These are phyloP conservation scores for Cynara cardunculus DNA, from an alignment of 129 eudicot genomes.

Conservation along the genomic window DNA sequence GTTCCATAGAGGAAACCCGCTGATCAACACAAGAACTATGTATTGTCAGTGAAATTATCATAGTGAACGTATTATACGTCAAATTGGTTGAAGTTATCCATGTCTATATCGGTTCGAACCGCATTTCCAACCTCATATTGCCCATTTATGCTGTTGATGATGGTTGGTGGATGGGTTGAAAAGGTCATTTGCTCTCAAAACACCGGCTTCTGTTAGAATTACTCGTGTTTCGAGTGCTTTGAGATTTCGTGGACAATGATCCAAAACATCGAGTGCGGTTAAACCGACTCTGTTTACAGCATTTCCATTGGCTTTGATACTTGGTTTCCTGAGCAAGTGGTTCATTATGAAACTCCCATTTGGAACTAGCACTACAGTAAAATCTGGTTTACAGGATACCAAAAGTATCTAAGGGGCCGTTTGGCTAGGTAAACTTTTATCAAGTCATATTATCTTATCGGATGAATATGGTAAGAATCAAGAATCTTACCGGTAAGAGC, in stretches of 20 bases:
- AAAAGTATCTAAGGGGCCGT: too few relatives aligned
- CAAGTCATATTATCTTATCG: too few relatives aligned
- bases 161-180: too few relatives aligned
- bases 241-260: slow-evolving; percentile 21
- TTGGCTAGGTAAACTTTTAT: too few relatives aligned
- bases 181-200: slow-evolving; percentile 15
- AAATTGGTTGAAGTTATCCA: slow-evolving; percentile 15
- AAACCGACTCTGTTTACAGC: slow-evolving; percentile 18
- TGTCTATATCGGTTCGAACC: slow-evolving; percentile 24
- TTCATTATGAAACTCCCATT: too few relatives aligned
- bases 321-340: slow-evolving; percentile 7
- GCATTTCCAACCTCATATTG: slow-evolving; percentile 25
- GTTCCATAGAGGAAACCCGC: slow-evolving; percentile 25
- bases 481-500: too few relatives aligned
- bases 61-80: slow-evolving; percentile 13
- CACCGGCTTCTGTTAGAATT: slow-evolving; percentile 21
- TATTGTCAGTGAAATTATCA: slow-evolving; percentile 24
- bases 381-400: too few relatives aligned
- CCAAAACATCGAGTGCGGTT: slow-evolving; percentile 23
- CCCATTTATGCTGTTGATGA: background rate
- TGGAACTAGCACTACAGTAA: too few relatives aligned
- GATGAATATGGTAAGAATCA: too few relatives aligned
- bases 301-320: slow-evolving; percentile 27
- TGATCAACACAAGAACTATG: slow-evolving; percentile 16
- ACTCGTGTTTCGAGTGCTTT: slow-evolving; percentile 17